These are phyloP conservation scores for Phaeosphaeriaceae sp. DNA, from an alignment of 2,329 filamentous ascomycete genomes.

Conservation along the genomic window DNA sequence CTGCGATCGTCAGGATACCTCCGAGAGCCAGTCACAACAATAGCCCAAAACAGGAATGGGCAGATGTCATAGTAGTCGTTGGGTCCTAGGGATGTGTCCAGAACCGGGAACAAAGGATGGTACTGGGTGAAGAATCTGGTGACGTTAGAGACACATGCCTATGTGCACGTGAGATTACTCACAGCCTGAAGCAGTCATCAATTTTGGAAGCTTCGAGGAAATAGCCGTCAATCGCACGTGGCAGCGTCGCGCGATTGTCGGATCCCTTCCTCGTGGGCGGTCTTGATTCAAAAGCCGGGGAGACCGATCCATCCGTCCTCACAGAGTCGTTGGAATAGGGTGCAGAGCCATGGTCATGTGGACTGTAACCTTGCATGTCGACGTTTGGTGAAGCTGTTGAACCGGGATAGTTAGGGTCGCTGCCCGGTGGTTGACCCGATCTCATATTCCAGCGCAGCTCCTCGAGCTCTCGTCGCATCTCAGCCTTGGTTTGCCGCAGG, in stretches of 20 bases:
- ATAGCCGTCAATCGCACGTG: conserved; percentile 38
- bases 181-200: conserved; percentile 46
- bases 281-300: conserved; percentile 36
- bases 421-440: conserved; percentile 21
- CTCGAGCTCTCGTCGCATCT: conserved; percentile 47
- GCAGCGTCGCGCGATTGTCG: conserved; percentile 28
- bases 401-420: conserved; percentile 32
- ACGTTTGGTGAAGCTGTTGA: conserved; percentile 37
- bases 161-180: conserved; percentile 4
- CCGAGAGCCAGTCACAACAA: conserved; percentile 49
- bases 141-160: conserved; percentile 16
- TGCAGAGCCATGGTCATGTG: conserved; percentile 31
- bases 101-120: conserved; percentile 42
- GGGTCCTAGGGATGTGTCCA: conserved; percentile 36
- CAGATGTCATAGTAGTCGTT: conserved; percentile 45
- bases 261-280: conserved; percentile 34
- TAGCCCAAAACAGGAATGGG: conserved; percentile 50
- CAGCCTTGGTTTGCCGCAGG: conserved; percentile 46
- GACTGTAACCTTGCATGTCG: conserved; percentile 35
- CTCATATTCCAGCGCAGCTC: conserved; percentile 46
- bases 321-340: conserved; percentile 39
- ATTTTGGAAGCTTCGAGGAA: conserved; percentile 43
- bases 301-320: conserved; percentile 35
- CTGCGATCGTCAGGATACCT: conserved; percentile 47
- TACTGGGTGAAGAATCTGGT: conserved; percentile 45